Evolutionary conservation across 2,329 filamentous ascomycete genomes (phyloP).

Genomic region (Alternaria arbusti): DNA sequence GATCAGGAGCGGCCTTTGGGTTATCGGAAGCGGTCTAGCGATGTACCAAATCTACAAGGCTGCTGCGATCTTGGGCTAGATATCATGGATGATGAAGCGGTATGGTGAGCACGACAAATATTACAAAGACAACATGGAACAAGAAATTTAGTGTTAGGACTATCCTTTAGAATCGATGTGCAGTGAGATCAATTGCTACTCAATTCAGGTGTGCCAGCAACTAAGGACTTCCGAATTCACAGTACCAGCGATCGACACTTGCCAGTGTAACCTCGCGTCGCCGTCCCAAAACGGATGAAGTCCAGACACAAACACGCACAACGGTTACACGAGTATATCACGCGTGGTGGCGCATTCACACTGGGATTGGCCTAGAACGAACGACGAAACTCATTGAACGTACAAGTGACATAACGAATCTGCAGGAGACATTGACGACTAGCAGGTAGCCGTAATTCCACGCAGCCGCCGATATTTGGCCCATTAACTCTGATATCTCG

Average conservation of each 20-base stretch:
- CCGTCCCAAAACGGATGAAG: neutral
- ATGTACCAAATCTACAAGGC: constrained; percentile 33
- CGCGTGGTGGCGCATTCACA: neutral
- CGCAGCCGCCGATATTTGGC: neutral
- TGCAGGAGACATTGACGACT: neutral
- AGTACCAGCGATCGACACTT: neutral
- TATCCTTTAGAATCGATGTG: neutral
- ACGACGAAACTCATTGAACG: neutral
- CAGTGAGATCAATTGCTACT: neutral
- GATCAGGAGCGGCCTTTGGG: constrained; percentile 26
- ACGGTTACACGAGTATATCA: neutral
- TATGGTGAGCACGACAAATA: neutral
- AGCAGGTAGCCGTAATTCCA: too few species aligned
- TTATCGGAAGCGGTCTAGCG: constrained; percentile 17
- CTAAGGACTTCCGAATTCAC: neutral
- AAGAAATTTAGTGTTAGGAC: neutral
- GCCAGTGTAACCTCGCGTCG: neutral
- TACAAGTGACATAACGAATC: neutral
- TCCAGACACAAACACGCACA: neutral
- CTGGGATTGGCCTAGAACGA: neutral
- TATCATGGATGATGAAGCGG: neutral
- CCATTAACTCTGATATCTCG: neutral
- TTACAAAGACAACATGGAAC: neutral
- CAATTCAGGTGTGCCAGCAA: neutral
- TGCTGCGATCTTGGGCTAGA: constrained; percentile 24